Base-by-base conservation (phyloP, 768 basidiomycete species). In the Auriscalpium microsporum region DNA sequence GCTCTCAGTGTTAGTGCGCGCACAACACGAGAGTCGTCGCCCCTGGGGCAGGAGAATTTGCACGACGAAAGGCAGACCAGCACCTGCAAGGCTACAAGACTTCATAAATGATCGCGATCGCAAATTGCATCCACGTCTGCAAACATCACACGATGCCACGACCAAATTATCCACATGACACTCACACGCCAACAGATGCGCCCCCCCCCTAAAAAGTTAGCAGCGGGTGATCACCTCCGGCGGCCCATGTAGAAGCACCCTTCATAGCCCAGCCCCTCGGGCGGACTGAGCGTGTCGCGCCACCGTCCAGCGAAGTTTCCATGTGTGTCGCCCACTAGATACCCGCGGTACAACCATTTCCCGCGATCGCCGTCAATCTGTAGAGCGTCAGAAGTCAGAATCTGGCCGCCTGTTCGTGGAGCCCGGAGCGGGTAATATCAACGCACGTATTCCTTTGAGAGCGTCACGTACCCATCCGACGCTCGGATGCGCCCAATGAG, bases 291-390 rank as follows among this genome's bases (percentile, higher is more conserved):
- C 3, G 87, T 87, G 63, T 95, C 93, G 58, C 92, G 75, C 92
- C 92, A 95, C 47, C 92, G 76, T 36, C 93, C 92, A 16, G 87
- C 82, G 37, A 92, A 68, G 63, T 84, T 83, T 10, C 87, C 86
- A 57, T 86, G 74, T 16, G 70, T 68, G 55, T 82, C 78, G 8
- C 87, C 88, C 38, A 90, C 78, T 50, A 92, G 73, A 68, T 89
- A 92, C 10, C 90, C 90, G 48, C 90, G 78, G 68, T 94, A 94
- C 21, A 92, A 70, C 91, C 91, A 94, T 62, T 77, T 81, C 10
- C 90, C 91, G 56, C 92, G 76, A 55, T 85, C 84, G 23, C 78
- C 82, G 56, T 81, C 79, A n/a, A 78, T 70, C 86, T 90, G 34
- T 23, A 42, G 10, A 13, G 52, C 23, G 21, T 17, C 19, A n/a